Conservation (phyloP, 805 yeast species). For the Kuraishia floccosa region DNA sequence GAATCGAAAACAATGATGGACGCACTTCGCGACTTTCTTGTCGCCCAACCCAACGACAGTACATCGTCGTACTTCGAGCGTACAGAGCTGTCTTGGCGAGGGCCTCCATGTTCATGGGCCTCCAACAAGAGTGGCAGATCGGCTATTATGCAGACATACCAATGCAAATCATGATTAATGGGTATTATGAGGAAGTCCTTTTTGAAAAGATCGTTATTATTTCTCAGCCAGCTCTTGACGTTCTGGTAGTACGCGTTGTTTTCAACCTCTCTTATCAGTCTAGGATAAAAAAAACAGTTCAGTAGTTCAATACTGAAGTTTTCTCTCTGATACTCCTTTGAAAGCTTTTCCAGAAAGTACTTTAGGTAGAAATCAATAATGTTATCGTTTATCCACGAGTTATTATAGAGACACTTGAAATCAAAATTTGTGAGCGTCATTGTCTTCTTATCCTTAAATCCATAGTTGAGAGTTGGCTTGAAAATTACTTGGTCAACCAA, state of each 20-base stretch:
- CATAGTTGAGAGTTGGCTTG: slow-evolving; percentile 28
- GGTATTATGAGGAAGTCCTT: slow-evolving; percentile 65
- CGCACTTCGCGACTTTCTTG: too few relatives aligned
- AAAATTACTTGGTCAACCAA: slow-evolving; percentile 17
- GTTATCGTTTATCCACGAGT: slow-evolving; percentile 85
- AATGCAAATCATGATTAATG: slow-evolving; percentile 70
- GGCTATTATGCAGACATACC: slow-evolving; percentile 75
- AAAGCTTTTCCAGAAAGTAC: slow-evolving; percentile 23
- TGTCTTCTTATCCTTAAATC: slow-evolving; percentile 40
- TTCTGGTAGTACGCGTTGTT: slow-evolving; percentile 37
- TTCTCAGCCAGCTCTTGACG: slow-evolving; percentile 70
- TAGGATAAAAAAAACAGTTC: slow-evolving; percentile 77
- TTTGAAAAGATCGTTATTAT: slow-evolving; percentile 42
- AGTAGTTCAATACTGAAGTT: slow-evolving; percentile 38
- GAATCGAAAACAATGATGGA: not conserved
- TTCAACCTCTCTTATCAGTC: slow-evolving; percentile 28
- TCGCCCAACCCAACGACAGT: not conserved
- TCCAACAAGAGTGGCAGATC: slow-evolving; percentile 26
- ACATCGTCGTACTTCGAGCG: not conserved
- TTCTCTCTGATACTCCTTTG: slow-evolving; percentile 10
- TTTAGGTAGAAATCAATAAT: slow-evolving; percentile 77
- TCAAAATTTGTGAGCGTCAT: slow-evolving; percentile 59
- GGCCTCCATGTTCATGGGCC: not conserved
- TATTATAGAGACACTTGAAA: slow-evolving; percentile 65
- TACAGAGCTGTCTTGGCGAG: too few relatives aligned